Evolutionary conservation across 2,329 filamentous ascomycete species (phyloP), one percentile per base, ranked within the genome.

Genomic region (Nectriaceae sp.): DNA sequence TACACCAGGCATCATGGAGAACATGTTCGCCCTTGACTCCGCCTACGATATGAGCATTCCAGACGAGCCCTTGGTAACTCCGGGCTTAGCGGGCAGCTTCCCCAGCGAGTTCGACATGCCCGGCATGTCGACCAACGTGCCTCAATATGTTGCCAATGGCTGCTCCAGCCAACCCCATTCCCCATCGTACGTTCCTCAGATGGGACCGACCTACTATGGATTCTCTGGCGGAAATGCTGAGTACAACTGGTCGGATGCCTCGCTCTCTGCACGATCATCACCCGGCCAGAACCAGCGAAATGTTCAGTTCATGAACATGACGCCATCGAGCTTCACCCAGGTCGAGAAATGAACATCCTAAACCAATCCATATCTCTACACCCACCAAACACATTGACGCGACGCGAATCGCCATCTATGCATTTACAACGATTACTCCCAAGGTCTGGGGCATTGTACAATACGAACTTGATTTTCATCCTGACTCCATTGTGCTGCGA

Each of bases 201-300:
- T 80, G 60, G 70, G 71, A 1, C 67, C 72, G 10, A 60, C 66
- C 10, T 78, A 75, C 41, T 73, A 71, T 44, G 63, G 59, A 21
- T 68, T 63, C 43, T 65, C 67, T 46, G 66, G 62, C 26, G 65
- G 58, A 22, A 76, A 73, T 35, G 62, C 73, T 15, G 77, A 82
- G 52, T 81, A 77, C 58, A 75, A 75, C 56, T 82, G 79, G 71
- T 73, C 79, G 4, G 70, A 74, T 36, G 70, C 75, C 29, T 70
- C 74, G 2, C 46, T 70, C 21, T 63, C 66, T 5, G 55, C 63
- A 22, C 66, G 66, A 39, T 59, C 65, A 3, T 71, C 70, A 11
- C 64, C 68, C 3, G 63, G 60, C 10, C 64, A 67, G 46, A 62
- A 46, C 53, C 54, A 62, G 43, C 60, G 55, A 24, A 61, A 65